Evolutionary conservation across 2,329 filamentous ascomycete genomes (phyloP), one percentile per base, ranked within the genome.

Genomic region (Tolypocladium album): DNA sequence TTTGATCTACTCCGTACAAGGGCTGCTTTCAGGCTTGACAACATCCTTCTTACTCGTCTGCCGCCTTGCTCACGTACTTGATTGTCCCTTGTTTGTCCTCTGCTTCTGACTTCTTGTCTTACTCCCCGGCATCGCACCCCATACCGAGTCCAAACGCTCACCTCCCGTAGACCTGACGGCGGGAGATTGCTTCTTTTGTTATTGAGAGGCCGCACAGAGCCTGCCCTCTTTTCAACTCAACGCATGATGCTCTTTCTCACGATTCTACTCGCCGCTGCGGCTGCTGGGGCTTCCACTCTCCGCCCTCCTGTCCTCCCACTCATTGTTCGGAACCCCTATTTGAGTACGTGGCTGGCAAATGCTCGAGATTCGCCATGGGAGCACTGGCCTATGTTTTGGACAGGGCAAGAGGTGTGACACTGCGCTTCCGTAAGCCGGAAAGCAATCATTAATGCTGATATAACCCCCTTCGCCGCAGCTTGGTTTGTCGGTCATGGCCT

Each of bases 321-420:
- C 60, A 75, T 82, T 60, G 83, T 86, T 34, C 78, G 83, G 50
- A 85, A 82, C 65, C 83, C 83, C 9, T 86, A 86, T 65, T 69
- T 86, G 60, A 85, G 81, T 68, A 78, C 81, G 40, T 86, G 83
- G 83, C 70, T 90, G 60, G 78, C 79, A 56, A 81, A 83, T 71
- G 89, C 90, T 47, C 82, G 91, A 65, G 82, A 88, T 60, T 80
- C 81, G 55, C 91, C 91, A 2, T 95, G 90, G 90, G 82, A 85
- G 59, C 82, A 84, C 74, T 96, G 91, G 91, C 91, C 91, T 31
- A 93, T 93, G 72, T 92, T 92, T 72, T 92, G 87, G 80, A 89
- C 87, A 8, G 88, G 89, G 40, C 79, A 85, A 67, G 80, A 87
- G 69, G 80, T 84, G 71, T 59, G 70, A 20, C 56, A 34, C 53